phyloP scores from a whole-genome alignment of 768 basidiomycete genomes.

The Lentinula boryana region DNA sequence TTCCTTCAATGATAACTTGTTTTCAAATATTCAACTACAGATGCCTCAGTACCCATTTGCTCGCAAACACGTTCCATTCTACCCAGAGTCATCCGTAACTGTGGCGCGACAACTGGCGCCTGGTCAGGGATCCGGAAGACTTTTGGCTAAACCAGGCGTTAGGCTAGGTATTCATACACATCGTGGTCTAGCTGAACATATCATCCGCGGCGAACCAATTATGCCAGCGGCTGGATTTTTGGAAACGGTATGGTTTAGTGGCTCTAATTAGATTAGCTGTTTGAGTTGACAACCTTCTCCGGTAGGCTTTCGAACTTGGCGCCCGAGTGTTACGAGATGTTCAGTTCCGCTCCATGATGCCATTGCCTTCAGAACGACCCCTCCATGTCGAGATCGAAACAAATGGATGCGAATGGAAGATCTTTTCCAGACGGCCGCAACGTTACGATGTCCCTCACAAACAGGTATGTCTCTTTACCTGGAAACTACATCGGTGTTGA shows the following conservation, averaged over 20 bases:
- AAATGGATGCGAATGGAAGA: not conserved
- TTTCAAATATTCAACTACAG: slow-evolving; percentile 20
- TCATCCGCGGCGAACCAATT: slow-evolving; percentile 33
- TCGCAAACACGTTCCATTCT: slow-evolving; percentile 16
- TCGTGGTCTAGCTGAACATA: slow-evolving; percentile 31
- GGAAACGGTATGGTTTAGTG: slow-evolving; percentile 19
- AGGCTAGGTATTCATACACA: slow-evolving; percentile 16
- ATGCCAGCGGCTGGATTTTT: slow-evolving; percentile 36
- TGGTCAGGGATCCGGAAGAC: slow-evolving; percentile 12
- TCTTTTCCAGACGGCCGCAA: not conserved
- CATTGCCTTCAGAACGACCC: slow-evolving; percentile 10
- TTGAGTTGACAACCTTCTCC: not conserved
- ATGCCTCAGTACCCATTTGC: slow-evolving; percentile 26
- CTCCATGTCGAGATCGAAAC: not conserved
- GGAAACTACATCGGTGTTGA: not conserved
- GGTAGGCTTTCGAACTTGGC: slow-evolving; percentile 6
- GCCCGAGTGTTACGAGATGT: slow-evolving; percentile 16
- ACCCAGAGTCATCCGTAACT: slow-evolving; percentile 9
- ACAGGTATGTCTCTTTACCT: not conserved
- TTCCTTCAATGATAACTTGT: slow-evolving; percentile 26
- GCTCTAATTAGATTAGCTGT: no score
- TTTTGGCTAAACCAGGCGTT: slow-evolving; percentile 4
- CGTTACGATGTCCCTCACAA: not conserved
- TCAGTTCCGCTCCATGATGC: slow-evolving; percentile 14
- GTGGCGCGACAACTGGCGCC: not conserved